Percentiles rank a stretch among this genome's conserved stretches.
Conservation (phyloP, 1,139 yeast genomes). For the Zygosaccharomyces sapae region DNA sequence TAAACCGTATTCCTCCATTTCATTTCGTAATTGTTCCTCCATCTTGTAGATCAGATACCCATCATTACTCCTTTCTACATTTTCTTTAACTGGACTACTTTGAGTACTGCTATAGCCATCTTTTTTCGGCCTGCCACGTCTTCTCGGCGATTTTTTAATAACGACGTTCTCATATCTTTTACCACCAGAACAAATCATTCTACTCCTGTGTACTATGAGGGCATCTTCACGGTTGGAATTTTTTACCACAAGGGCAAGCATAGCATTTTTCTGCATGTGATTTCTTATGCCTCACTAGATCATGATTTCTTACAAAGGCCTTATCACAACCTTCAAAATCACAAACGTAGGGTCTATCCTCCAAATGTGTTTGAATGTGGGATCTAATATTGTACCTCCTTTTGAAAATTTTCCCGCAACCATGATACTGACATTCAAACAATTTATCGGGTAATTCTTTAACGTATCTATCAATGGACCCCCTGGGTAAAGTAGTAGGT, state of each 20-base stretch:
- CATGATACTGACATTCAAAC: slow-evolving; percentile 70
- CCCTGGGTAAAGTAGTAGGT: slow-evolving; percentile 79
- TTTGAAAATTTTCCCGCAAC: slow-evolving; percentile 80
- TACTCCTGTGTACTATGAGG: slow-evolving; percentile 68
- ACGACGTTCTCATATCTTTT: slow-evolving; percentile 39
- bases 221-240: slow-evolving; percentile 89
- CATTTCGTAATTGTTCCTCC: slow-evolving; percentile 25
- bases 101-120: slow-evolving; percentile 17
- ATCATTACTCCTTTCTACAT: slow-evolving; percentile 23
- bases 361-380: slow-evolving; percentile 93
- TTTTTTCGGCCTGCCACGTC: slow-evolving; percentile 32
- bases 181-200: slow-evolving; percentile 78
- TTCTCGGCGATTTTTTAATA: slow-evolving; percentile 33
- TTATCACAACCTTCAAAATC: slow-evolving; percentile 57
- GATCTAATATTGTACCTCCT: slow-evolving; percentile 93
- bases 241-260: slow-evolving; percentile 86
- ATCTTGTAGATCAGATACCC: slow-evolving; percentile 26
- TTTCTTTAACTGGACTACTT: slow-evolving; percentile 29
- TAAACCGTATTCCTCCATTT: slow-evolving; percentile 17
- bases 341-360: slow-evolving; percentile 85
- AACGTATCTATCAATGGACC: slow-evolving; percentile 80
- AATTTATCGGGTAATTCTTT: slow-evolving; percentile 51
- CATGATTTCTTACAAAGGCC: slow-evolving; percentile 84
- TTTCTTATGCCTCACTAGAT: slow-evolving; percentile 82
- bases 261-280: slow-evolving; percentile 77